phyloP scores from a whole-genome alignment of 2,329 filamentous ascomycete genomes.

The Diplodia sapinea region DNA sequence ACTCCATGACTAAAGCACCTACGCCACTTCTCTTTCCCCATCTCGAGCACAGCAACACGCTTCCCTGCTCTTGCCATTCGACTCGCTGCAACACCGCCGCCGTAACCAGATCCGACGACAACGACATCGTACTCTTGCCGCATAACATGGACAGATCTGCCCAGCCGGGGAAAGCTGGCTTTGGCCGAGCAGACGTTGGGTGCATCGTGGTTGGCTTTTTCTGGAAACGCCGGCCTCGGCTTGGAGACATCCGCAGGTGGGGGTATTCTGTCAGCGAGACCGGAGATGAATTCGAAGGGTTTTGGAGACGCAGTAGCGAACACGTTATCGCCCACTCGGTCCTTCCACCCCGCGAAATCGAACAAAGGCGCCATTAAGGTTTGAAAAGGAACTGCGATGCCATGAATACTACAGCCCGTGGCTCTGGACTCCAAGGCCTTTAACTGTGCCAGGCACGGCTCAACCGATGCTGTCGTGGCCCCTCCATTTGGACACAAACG shows the following conservation, averaged over 20 bases:
- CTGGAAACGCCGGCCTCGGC: background rate
- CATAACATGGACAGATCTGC: slow-evolving; percentile 62
- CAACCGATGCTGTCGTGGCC: too few relatives aligned
- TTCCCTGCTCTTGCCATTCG: slow-evolving; percentile 67
- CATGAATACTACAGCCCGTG: background rate
- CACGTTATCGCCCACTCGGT: background rate
- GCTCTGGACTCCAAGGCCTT: too few relatives aligned
- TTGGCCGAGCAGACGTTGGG: background rate
- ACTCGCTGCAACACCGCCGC: slow-evolving; percentile 69
- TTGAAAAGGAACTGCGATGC: too few relatives aligned
- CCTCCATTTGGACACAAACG: too few relatives aligned
- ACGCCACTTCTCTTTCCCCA: slow-evolving; percentile 68
- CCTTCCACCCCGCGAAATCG: background rate
- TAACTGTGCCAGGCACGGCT: too few relatives aligned
- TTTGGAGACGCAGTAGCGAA: background rate
- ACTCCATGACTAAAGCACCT: slow-evolving; percentile 23
- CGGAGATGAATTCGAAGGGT: background rate
- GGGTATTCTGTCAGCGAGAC: background rate
- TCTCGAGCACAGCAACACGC: slow-evolving; percentile 68
- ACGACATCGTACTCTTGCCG: slow-evolving; percentile 67
- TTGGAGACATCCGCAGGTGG: background rate
- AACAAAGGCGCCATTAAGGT: background rate
- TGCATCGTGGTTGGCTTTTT: background rate
- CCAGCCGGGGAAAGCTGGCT: slow-evolving; percentile 19
- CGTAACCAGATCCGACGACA: slow-evolving; percentile 73